phyloP scores from a whole-genome alignment of 805 yeast genomes.

The Kodamaea lidongshanica region DNA sequence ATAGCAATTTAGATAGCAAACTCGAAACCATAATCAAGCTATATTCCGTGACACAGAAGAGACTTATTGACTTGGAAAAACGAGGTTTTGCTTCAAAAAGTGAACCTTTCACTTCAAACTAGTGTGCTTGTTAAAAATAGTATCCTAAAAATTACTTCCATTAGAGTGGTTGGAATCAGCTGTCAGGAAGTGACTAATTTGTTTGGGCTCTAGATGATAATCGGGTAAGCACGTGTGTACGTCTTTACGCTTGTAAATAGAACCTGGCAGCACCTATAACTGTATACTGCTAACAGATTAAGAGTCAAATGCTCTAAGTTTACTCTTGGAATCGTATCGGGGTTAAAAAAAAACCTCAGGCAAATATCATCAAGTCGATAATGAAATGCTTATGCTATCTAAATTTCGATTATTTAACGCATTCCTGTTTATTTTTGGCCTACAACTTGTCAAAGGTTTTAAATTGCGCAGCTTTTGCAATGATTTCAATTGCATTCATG shows the following conservation, averaged over 20 bases:
- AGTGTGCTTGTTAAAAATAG: too few species aligned
- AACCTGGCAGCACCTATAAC: too few species aligned
- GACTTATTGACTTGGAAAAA: conserved; percentile 36
- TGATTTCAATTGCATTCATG: neutral
- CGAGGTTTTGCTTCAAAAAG: too few species aligned
- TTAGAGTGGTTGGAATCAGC: too few species aligned
- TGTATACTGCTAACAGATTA: too few species aligned
- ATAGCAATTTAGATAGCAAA: conserved; percentile 10
- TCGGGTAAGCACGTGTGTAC: too few species aligned
- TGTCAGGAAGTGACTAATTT: too few species aligned
- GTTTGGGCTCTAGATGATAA: too few species aligned
- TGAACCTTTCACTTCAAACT: too few species aligned
- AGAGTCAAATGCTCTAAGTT: neutral
- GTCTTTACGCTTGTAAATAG: too few species aligned
- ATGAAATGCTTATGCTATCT: neutral
- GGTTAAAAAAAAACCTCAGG: neutral
- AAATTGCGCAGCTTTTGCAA: neutral
- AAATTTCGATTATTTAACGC: neutral
- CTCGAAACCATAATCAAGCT: conserved; percentile 52
- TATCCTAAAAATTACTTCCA: neutral
- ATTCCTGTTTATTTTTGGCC: neutral
- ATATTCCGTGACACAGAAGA: conserved; percentile 61
- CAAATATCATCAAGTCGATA: neutral
- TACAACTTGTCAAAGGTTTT: neutral
- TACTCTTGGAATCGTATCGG: neutral